Percentiles rank a stretch among this genome's conserved stretches.
phyloP scores from a whole-genome alignment of 768 basidiomycete genomes.

The Multifurca ochricompacta region DNA sequence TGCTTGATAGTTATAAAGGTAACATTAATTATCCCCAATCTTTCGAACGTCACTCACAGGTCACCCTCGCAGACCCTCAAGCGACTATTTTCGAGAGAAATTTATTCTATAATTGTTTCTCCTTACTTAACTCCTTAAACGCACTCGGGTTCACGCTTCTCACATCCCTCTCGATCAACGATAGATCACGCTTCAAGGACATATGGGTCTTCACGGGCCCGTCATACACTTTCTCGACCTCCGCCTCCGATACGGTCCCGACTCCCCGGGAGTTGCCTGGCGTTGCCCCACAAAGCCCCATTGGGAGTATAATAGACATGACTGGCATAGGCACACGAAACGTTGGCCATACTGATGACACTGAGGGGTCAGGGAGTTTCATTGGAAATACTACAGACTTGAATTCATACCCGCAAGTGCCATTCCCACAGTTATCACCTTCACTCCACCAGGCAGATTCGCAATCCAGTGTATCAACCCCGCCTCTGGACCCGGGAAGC shows the following conservation, averaged over 20 bases:
- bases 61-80: constrained; percentile 51
- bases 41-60: constrained; percentile 9
- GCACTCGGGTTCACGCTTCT: constrained; percentile 59
- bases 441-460: too few relatives aligned
- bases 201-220: constrained; percentile 71
- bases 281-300: constrained; percentile 39
- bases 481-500: constrained; percentile 44
- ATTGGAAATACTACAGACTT: too few relatives aligned
- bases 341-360: constrained; percentile 16
- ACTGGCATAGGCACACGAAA: constrained; percentile 50
- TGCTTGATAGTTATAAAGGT: constrained; percentile 77
- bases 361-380: too few relatives aligned
- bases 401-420: constrained; percentile 20
- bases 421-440: too few relatives aligned
- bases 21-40: constrained; percentile 25
- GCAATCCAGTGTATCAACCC: constrained; percentile 26
- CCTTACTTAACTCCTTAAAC: constrained; percentile 62
- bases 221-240: constrained; percentile 24
- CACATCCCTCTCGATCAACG: constrained; percentile 61
- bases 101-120: constrained; percentile 64
- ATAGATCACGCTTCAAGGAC: constrained; percentile 65
- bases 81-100: constrained; percentile 70
- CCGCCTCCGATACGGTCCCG: too few relatives aligned
- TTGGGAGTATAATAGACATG: constrained; percentile 50
- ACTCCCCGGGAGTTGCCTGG: constrained; percentile 32